These are phyloP conservation scores for Candolleomyces aberdarensis DNA, from an alignment of 768 basidiomycete genomes.

Conservation along the genomic window DNA sequence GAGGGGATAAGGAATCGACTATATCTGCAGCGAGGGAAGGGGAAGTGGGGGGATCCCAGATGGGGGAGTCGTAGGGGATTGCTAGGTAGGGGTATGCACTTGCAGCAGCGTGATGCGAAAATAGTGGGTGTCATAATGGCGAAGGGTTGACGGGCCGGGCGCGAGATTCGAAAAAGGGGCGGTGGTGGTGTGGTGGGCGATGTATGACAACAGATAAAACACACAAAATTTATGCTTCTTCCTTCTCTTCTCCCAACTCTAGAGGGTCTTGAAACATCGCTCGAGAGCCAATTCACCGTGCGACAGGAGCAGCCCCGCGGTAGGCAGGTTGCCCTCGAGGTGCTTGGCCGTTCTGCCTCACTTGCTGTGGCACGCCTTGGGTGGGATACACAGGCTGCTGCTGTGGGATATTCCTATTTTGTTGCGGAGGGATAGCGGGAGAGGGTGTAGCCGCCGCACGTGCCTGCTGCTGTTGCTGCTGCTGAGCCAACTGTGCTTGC, in stretches of 20 bases:
- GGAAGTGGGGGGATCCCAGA: neutral
- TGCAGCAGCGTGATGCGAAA: neutral
- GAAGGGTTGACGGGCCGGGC: neutral
- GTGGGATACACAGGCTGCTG: conserved; percentile 4
- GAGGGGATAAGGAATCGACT: too few relatives aligned
- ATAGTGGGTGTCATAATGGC: neutral
- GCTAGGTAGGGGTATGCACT: neutral
- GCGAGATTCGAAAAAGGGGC: neutral
- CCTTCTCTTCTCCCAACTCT: neutral
- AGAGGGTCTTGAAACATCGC: neutral
- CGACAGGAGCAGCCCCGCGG: conserved; percentile 28
- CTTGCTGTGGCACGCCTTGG: conserved; percentile 14
- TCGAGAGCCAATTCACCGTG: conserved; percentile 23
- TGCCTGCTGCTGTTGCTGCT: conserved; percentile 19
- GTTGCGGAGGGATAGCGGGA: conserved; percentile 16
- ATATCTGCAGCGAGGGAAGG: neutral
- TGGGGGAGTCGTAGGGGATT: neutral
- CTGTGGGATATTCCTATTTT: conserved; percentile 14
- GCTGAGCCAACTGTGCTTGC: conserved; percentile 23
- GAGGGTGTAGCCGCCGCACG: conserved; percentile 20
- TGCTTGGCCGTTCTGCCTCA: conserved; percentile 22
- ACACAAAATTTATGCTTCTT: conserved; percentile 1
- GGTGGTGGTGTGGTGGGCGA: neutral
- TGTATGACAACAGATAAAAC: neutral
- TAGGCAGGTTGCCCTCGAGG: conserved; percentile 29